phyloP scores from a whole-genome alignment of 768 basidiomycete species.

The Lentinus brumalis region DNA sequence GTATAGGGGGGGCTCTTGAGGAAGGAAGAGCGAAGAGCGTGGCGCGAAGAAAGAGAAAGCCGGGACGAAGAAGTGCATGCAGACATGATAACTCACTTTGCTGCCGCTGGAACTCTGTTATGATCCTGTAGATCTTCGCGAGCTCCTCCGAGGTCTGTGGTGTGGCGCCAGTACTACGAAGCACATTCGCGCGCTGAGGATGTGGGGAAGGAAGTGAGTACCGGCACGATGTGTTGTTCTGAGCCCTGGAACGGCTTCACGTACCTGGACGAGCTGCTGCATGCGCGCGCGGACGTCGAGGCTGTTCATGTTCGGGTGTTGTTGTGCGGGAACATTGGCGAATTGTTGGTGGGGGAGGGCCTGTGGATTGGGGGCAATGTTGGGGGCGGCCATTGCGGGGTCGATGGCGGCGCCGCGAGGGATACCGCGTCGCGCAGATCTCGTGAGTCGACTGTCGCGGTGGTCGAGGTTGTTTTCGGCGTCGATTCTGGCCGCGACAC shows the following conservation, averaged over 20 bases:
- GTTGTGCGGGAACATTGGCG: constrained; percentile 19
- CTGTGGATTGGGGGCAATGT: constrained; percentile 25
- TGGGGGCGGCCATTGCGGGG: constrained; percentile 29
- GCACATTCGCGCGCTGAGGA: constrained; percentile 44
- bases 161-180: constrained; percentile 47
- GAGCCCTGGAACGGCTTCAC: neutral
- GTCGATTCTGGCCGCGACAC: neutral
- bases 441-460: constrained; percentile 33
- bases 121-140: constrained; percentile 39
- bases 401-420: constrained; percentile 18
- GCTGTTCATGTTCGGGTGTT: constrained; percentile 12
- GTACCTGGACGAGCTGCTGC: constrained; percentile 31
- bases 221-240: neutral
- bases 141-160: constrained; percentile 49
- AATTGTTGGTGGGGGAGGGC: constrained; percentile 19
- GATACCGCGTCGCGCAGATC: constrained; percentile 30
- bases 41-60: neutral
- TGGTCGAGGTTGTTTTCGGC: constrained; percentile 10
- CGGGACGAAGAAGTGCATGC: neutral
- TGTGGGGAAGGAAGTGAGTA: neutral
- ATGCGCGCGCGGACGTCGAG: constrained; percentile 24
- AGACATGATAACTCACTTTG: constrained; percentile 19
- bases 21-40: no score
- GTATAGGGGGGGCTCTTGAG: neutral
- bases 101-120: constrained; percentile 38